These are phyloP conservation scores for Pythium sukuiense DNA, from an alignment of 352 stramenopile genomes.

Conservation along the genomic window DNA sequence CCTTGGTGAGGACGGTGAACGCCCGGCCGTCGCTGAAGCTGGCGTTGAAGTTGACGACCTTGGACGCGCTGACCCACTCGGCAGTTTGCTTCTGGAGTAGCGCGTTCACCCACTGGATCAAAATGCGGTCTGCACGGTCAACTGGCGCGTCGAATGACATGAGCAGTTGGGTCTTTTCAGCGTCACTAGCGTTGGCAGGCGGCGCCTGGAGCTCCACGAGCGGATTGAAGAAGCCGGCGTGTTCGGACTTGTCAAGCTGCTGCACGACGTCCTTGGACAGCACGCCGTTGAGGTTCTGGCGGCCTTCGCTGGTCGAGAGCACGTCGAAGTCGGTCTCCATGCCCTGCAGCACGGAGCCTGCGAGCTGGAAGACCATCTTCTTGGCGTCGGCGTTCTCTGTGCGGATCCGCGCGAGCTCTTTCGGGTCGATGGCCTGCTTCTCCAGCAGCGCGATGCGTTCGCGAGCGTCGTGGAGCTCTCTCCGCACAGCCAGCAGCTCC, in stretches of 20 bases:
- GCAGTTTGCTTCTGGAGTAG: constrained; percentile 41
- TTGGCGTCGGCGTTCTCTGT: constrained; percentile 67
- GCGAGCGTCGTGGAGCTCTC: constrained; percentile 41
- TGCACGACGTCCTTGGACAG: constrained; percentile 67
- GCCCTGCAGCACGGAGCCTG: constrained; percentile 38
- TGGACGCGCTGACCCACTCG: constrained; percentile 50
- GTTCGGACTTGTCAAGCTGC: constrained; percentile 63
- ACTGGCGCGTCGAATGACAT: constrained; percentile 47
- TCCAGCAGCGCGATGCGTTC: constrained; percentile 39
- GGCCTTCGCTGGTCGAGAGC: constrained; percentile 58
- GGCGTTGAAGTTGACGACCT: constrained; percentile 68
- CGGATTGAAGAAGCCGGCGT: constrained; percentile 63
- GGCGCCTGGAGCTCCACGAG: constrained; percentile 30
- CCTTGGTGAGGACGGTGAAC: constrained; percentile 55
- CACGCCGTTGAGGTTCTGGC: constrained; percentile 59
- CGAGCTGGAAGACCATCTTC: constrained; percentile 67
- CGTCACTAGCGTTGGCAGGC: constrained; percentile 2
- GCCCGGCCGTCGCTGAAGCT: constrained; percentile 64
- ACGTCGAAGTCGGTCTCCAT: constrained; percentile 65
- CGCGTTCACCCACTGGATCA: constrained; percentile 77
- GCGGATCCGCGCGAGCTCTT: constrained; percentile 56
- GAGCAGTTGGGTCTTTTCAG: constrained; percentile 1
- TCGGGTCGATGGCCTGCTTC: constrained; percentile 48
- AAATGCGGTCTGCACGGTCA: constrained; percentile 67
- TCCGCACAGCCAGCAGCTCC: constrained; percentile 51